phyloP scores from a whole-genome alignment of 257 asterid species.

The Prunella vulgaris region DNA sequence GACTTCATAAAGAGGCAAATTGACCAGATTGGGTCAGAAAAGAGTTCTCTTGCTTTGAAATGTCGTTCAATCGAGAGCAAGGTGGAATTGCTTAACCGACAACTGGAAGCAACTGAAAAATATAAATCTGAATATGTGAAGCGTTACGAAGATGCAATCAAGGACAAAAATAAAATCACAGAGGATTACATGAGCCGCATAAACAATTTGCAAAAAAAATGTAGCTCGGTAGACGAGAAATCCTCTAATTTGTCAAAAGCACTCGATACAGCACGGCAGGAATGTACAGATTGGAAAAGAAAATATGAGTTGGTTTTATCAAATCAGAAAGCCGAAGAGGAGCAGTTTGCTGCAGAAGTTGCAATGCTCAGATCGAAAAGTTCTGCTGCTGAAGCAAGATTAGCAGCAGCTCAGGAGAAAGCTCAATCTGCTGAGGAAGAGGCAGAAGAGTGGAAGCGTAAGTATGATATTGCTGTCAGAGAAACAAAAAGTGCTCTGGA shows the following conservation, averaged over 20 bases:
- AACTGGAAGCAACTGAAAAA: constrained; percentile 84
- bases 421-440: constrained; percentile 92
- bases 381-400: constrained; percentile 97
- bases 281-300: constrained; percentile 79
- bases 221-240: constrained; percentile 79
- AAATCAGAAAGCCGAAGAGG: constrained; percentile 74
- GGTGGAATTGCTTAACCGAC: constrained; percentile 72
- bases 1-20: constrained; percentile 82
- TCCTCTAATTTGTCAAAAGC: constrained; percentile 61
- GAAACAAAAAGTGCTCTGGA: constrained; percentile 87
- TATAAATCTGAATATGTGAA: constrained; percentile 84
- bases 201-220: constrained; percentile 67
- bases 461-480: constrained; percentile 74
- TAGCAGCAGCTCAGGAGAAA: constrained; percentile 91
- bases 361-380: constrained; percentile 71
- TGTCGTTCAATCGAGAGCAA: constrained; percentile 79
- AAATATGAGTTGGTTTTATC: constrained; percentile 64
- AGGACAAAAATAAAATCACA: constrained; percentile 76
- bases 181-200: constrained; percentile 77
- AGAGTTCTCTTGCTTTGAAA: constrained; percentile 71
- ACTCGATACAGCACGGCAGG: constrained; percentile 61
- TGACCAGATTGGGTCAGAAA: constrained; percentile 77
- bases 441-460: constrained; percentile 96
- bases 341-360: constrained; percentile 66
- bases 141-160: constrained; percentile 86